Percentiles rank a stretch among this genome's conserved stretches.
Conservation (phyloP, 2,329 filamentous ascomycete species). For the Coniochaeta sp. region DNA sequence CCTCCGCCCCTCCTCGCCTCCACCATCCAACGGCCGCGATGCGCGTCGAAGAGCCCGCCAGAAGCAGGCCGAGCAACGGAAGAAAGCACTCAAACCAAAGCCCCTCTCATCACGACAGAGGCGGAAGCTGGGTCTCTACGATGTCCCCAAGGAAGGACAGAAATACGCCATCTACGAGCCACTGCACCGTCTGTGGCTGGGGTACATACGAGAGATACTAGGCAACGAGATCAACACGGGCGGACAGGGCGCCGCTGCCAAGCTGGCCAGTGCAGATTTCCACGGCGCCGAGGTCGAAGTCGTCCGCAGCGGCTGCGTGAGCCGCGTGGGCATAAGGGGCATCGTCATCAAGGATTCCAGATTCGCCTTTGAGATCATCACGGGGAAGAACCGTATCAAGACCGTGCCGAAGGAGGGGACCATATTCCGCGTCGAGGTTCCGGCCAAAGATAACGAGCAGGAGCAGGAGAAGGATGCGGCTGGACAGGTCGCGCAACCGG, state of each 20-base stretch:
- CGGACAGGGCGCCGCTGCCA: constrained; percentile 56
- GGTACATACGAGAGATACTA: constrained; percentile 77
- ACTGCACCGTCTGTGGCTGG: constrained; percentile 71
- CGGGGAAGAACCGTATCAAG: constrained; percentile 62
- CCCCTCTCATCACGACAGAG: constrained; percentile 78
- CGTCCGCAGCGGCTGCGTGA: constrained; percentile 70
- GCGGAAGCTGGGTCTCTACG: constrained; percentile 63
- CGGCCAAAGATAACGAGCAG: constrained; percentile 25
- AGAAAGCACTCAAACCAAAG: constrained; percentile 42
- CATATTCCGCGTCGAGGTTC: constrained; percentile 70
- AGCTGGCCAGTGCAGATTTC: constrained; percentile 80
- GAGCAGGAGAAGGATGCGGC: constrained; percentile 13
- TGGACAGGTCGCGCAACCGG: constrained; percentile 12
- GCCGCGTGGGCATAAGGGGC: constrained; percentile 74
- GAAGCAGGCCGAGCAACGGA: constrained; percentile 36
- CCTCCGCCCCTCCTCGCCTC: constrained; percentile 68
- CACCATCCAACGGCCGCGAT: constrained; percentile 49
- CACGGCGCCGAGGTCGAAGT: constrained; percentile 82
- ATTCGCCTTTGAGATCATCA: constrained; percentile 80
- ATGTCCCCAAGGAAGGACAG: constrained; percentile 60
- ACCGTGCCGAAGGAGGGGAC: constrained; percentile 85
- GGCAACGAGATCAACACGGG: constrained; percentile 51
- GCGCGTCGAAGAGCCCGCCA: constrained; percentile 42
- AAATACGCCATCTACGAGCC: constrained; percentile 72
- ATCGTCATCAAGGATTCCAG: constrained; percentile 86